A percentile compares a stretch with the other conserved stretches of the same genome.
Evolutionary conservation across 805 yeast species (phyloP).

Genomic region (Suhomyces kilbournensis): DNA sequence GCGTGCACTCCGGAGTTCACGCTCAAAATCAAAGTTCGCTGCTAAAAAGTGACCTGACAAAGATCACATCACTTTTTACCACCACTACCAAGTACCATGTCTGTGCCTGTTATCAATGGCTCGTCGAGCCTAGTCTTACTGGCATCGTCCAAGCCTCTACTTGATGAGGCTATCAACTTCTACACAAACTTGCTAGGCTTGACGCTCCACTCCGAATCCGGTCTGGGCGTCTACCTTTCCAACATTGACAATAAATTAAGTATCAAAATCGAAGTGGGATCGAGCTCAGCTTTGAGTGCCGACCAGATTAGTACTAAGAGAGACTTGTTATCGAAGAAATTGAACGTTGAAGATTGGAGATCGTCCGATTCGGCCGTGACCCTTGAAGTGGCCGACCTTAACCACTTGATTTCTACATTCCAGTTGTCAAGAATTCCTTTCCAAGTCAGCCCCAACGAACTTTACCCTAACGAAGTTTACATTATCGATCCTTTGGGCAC

Average conservation of each 20-base stretch:
- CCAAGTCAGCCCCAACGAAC: conserved; percentile 68
- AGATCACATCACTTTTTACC: background rate
- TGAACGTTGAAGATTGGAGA: conserved; percentile 48
- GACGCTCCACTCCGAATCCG: conserved; percentile 18
- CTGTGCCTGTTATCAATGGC: conserved; percentile 51
- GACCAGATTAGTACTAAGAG: conserved; percentile 18
- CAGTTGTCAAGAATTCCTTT: conserved; percentile 28
- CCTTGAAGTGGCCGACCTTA: conserved; percentile 45
- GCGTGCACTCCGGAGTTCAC: background rate
- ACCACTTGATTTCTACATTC: conserved; percentile 34
- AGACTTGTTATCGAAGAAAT: conserved; percentile 10
- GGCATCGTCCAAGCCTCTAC: conserved; percentile 48
- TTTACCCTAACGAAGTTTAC: conserved; percentile 73
- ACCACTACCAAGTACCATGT: conserved; percentile 1
- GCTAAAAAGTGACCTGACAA: background rate
- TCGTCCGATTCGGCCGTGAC: conserved; percentile 42
- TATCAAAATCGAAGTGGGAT: conserved; percentile 17
- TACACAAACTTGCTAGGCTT: conserved; percentile 44
- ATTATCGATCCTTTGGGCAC: conserved; percentile 82
- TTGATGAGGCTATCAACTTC: conserved; percentile 50
- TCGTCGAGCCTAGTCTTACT: conserved; percentile 49
- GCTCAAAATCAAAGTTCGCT: background rate
- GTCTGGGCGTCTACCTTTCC: conserved; percentile 18
- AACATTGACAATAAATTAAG: conserved; percentile 20
- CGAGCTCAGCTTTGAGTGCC: conserved; percentile 13